These are phyloP conservation scores for Houttuynia cordata DNA, from an alignment of 164 flowering plant genomes.

Conservation along the genomic window DNA sequence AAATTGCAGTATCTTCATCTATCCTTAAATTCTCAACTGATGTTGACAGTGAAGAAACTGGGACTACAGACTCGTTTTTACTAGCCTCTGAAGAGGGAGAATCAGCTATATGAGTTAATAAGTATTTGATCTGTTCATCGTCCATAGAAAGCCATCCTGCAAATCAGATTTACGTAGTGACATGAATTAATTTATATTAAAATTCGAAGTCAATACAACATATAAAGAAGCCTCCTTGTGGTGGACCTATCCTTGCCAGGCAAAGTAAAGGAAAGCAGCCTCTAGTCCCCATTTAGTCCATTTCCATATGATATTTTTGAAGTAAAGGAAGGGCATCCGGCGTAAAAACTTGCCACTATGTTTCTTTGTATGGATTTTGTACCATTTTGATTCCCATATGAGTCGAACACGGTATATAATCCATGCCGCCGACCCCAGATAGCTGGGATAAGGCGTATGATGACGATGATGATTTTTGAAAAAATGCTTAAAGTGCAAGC, in stretches of 20 bases:
- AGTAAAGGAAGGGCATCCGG: no score
- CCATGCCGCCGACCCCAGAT: no score
- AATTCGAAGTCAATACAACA: no score
- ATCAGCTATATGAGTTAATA: slow-evolving; percentile 26
- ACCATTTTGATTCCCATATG: no score
- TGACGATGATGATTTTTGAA: no score
- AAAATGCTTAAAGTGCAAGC: neutral
- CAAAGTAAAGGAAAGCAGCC: neutral
- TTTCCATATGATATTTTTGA: neutral
- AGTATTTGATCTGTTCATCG: slow-evolving; percentile 53
- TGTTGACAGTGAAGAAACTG: slow-evolving; percentile 14
- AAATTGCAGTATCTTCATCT: slow-evolving; percentile 67
- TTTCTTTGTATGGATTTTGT: no score
- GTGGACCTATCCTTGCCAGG: neutral
- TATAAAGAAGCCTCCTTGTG: no score
- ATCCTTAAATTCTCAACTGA: slow-evolving; percentile 9
- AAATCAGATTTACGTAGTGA: neutral
- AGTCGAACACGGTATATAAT: no score
- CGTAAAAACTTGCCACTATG: no score
- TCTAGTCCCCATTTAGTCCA: neutral
- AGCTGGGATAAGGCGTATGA: no score
- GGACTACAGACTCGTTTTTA: slow-evolving; percentile 12
- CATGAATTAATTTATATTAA: no score
- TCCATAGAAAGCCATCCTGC: slow-evolving; percentile 83
- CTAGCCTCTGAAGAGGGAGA: slow-evolving; percentile 8